These are phyloP conservation scores for Tetrapyrgos nigripes DNA, from an alignment of 1,284 basidiomycete genomes.

Conservation along the genomic window DNA sequence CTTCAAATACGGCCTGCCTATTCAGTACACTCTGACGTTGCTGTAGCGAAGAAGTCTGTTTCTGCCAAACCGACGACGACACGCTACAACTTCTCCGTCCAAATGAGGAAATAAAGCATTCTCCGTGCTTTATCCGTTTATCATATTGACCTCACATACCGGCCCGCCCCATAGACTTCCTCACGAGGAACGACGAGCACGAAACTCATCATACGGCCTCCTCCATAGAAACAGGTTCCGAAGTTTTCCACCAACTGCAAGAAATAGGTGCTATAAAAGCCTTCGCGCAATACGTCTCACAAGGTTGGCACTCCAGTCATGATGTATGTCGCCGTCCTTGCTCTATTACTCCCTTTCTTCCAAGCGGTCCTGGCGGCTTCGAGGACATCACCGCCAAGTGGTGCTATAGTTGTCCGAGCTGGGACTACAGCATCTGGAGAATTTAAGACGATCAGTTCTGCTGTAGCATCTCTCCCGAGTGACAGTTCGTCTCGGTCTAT, in stretches of 20 bases:
- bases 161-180: not conserved
- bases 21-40: no score
- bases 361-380: slow-evolving; percentile 36
- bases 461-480: slow-evolving; percentile 49
- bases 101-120: no score
- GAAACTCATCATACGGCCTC: not conserved
- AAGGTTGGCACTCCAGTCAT: not conserved
- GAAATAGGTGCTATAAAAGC: not conserved
- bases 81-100: no score
- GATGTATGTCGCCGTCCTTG: not conserved
- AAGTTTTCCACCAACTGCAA: not conserved
- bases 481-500: slow-evolving; percentile 50
- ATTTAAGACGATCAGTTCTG: slow-evolving; percentile 47
- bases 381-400: slow-evolving; percentile 51
- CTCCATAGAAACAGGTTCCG: not conserved
- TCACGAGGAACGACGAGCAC: not conserved
- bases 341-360: slow-evolving; percentile 10
- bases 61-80: no score
- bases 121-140: not conserved
- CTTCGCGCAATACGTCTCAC: not conserved
- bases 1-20: no score
- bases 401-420: slow-evolving; percentile 50
- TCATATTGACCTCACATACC: no score
- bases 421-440: slow-evolving; percentile 50
- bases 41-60: no score